Conservation (phyloP, 2,329 filamentous ascomycete species). For the Scortechinia acanthostroma region DNA sequence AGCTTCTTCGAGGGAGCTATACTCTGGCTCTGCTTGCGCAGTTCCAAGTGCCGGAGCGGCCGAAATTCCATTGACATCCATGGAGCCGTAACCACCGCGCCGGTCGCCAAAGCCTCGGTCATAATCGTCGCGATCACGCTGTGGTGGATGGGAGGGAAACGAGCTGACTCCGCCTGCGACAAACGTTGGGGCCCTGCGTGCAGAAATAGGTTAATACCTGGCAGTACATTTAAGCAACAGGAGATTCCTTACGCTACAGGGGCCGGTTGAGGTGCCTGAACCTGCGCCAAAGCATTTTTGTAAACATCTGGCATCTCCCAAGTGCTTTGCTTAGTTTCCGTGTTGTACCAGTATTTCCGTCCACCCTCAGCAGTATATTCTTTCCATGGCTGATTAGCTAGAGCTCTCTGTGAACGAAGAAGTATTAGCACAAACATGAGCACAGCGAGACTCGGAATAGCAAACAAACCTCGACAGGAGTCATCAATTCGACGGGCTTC, state of each 20-base stretch:
- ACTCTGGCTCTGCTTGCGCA: conserved; percentile 73
- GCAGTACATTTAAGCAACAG: background rate
- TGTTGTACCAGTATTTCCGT: conserved; percentile 91
- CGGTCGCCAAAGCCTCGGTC: background rate
- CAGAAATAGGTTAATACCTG: background rate
- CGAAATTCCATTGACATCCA: background rate
- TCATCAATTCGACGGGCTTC: conserved; percentile 87
- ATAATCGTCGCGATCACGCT: background rate
- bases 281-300: conserved; percentile 56
- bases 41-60: conserved; percentile 49
- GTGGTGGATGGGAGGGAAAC: background rate
- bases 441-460: too few relatives aligned
- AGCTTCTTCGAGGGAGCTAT: conserved; percentile 75
- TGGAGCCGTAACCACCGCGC: background rate
- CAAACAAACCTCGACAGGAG: conserved; percentile 62
- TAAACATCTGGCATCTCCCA: conserved; percentile 90
- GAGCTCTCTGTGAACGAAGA: conserved; percentile 52
- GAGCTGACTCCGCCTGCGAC: conserved; percentile 1
- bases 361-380: conserved; percentile 83
- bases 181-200: background rate
- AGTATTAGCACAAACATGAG: too few relatives aligned
- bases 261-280: conserved; percentile 13
- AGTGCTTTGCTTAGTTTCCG: conserved; percentile 81
- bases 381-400: conserved; percentile 82
- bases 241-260: conserved; percentile 29